Evolutionary conservation across 1,139 yeast species (phyloP), one percentile per base, ranked within the genome.

Genomic region (Lodderomyces beijingensis): DNA sequence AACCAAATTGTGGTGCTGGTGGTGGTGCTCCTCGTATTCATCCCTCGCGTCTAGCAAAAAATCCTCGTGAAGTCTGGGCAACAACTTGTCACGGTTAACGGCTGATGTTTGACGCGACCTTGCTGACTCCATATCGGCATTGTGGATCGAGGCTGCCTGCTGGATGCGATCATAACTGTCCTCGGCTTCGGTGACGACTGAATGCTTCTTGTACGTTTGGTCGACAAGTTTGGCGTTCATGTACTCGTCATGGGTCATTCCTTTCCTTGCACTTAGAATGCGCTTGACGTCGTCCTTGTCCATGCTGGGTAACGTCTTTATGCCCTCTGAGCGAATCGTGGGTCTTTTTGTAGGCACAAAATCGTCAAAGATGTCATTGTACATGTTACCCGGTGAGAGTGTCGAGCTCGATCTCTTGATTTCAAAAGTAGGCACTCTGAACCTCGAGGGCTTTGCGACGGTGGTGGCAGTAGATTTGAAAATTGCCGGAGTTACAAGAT

Each of bases 231-330:
- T 68, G 31, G 65, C 49, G 29, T 53, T 52, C 2, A 65, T 45
- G 37, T 65, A 67, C 39, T 68, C 74, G 25, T 65, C 72, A 35
- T 67, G 72, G 12, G 65, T 57, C 29, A 67, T 57, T 2, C 59
- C 61, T 29, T 59, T 50, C 34, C 65, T 67, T 23, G 72, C 56
- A 34, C 59, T 62, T 41, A 62, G 53, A 9, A 69, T 61, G 36
- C 61, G 54, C 39, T 63, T 59, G 3, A 70, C 65, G 41, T 71
- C 75, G 29, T 69, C 68, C 7, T 68, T 60, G 38, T 72, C 77
- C 65, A 66, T 62, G 37, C 74, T 67, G 35, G 71, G 74, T 34
- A 60, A 57, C 1, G 74, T 64, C 38, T 58, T 62, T 70, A 65
- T 60, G 6, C 73, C 70, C 28, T 53, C 50, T 15, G 66, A 47